Evolutionary conservation across 2,329 filamentous ascomycete species (phyloP), one percentile per base, ranked within the genome.

Genomic region (Alternaria gansuensis): DNA sequence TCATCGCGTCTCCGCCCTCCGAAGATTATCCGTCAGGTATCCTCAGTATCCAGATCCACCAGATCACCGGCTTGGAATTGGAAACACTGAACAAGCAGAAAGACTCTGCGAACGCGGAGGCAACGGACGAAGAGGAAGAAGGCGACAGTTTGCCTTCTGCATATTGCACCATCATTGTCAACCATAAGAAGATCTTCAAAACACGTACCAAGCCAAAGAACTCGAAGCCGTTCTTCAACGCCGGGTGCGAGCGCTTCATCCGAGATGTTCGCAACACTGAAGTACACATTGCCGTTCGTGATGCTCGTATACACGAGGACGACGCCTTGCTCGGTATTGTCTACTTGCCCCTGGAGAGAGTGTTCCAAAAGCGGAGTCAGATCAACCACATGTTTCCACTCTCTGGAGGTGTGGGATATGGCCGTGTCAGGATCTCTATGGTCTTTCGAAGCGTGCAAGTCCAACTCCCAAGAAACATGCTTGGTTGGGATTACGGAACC

Each of bases 181-280:
- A 92, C 70, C 89, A 92, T 70, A 84, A 84, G 64, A 91, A 85
- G 57, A 77, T 85, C 11, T 93, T 88, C 78, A 87, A 84, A 67
- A 91, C 90, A 2, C 81, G 90, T 14, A 91, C 90, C 0, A 92
- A 93, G 76, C 90, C 90, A 1, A 91, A 91, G 78, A 92, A 91
- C 62, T 84, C 87, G 0, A 91, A 91, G 67, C 90, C 90, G 0
- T 92, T 92, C 75, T 92, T 90, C 81, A 92, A 92, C 64, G 90
- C 90, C 3, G 88, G 88, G 5, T 90, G 87, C 2, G 90, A 93
- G 73, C 84, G 88, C 5, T 91, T 91, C 63, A 82, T 92, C 37
- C 81, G 85, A 11, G 87, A 92, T 71, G 91, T 89, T 84, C 81
- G 80, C 14, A 85, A 83, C 11, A 84, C 87, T 1, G 89, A 92